These are phyloP conservation scores for Periconia sp. DNA, from an alignment of 2,329 filamentous ascomycete species.

Conservation along the genomic window DNA sequence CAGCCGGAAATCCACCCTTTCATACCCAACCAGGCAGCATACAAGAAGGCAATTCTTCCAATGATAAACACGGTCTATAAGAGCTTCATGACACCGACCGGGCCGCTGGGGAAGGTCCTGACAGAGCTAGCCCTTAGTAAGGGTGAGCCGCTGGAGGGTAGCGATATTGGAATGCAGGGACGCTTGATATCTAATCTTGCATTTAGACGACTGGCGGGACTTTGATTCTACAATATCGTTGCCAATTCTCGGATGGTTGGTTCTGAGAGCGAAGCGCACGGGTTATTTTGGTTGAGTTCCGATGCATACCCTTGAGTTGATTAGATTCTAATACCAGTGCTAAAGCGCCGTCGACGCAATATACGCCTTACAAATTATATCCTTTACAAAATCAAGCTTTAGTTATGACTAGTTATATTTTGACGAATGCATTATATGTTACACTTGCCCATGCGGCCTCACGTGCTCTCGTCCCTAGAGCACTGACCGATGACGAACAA, in stretches of 20 bases:
- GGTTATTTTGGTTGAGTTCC: too few relatives aligned
- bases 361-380: too few relatives aligned
- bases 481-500: constrained; percentile 7
- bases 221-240: constrained; percentile 14
- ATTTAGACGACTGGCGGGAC: constrained; percentile 47
- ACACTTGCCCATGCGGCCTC: neutral
- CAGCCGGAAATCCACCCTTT: constrained; percentile 50
- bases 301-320: too few relatives aligned
- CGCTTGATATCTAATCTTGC: constrained; percentile 48
- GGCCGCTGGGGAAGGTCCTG: constrained; percentile 55
- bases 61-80: constrained; percentile 35
- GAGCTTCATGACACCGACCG: constrained; percentile 52
- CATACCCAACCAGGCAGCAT: constrained; percentile 33
- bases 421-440: too few relatives aligned
- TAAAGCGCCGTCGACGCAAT: too few relatives aligned
- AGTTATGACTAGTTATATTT: too few relatives aligned
- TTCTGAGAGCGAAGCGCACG: too few relatives aligned
- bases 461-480: constrained; percentile 11
- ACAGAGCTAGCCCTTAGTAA: constrained; percentile 58
- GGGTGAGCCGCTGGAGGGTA: constrained; percentile 47
- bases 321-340: too few relatives aligned
- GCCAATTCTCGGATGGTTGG: too few relatives aligned
- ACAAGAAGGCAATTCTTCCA: constrained; percentile 23
- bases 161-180: constrained; percentile 48
- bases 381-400: too few relatives aligned